Conservation (phyloP, 73 alveolate species). For the Stentor coeruleus region DNA sequence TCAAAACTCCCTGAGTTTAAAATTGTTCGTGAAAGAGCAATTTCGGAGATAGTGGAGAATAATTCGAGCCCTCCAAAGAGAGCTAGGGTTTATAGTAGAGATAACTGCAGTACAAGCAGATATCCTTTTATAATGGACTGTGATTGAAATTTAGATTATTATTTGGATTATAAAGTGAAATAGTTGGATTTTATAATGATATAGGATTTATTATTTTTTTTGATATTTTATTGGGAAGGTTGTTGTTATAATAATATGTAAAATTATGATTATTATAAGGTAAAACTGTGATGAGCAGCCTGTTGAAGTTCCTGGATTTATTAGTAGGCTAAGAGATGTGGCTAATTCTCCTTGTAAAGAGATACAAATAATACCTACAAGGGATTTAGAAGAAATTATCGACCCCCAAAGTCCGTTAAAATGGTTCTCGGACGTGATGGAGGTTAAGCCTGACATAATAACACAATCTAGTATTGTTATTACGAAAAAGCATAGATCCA, state of each 20-base stretch:
- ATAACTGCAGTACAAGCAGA: background rate
- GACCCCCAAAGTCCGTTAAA: background rate
- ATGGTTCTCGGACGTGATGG: background rate
- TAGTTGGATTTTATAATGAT: too few species aligned
- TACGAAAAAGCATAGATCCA: too few species aligned
- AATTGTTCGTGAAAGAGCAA: constrained; percentile 1
- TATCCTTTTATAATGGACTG: background rate
- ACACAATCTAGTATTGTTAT: too few species aligned
- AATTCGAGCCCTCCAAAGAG: background rate
- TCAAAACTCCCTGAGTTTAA: background rate
- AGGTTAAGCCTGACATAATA: background rate
- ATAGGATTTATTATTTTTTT: too few species aligned
- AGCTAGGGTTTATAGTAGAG: too few species aligned
- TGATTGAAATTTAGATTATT: too few species aligned
- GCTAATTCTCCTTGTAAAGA: constrained; percentile 13
- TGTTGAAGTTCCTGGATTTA: background rate
- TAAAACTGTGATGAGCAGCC: background rate
- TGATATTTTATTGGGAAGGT: too few species aligned
- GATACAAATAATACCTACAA: background rate
- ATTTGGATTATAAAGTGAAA: too few species aligned
- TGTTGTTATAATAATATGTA: too few species aligned
- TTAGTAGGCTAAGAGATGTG: background rate
- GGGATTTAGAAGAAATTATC: background rate
- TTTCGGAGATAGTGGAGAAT: too few species aligned
- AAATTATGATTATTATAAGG: too few species aligned